Evolutionary conservation across 345 rosid species (phyloP), one percentile per base, ranked within the genome.

Genomic region (Diplotaxis tenuifolia): DNA sequence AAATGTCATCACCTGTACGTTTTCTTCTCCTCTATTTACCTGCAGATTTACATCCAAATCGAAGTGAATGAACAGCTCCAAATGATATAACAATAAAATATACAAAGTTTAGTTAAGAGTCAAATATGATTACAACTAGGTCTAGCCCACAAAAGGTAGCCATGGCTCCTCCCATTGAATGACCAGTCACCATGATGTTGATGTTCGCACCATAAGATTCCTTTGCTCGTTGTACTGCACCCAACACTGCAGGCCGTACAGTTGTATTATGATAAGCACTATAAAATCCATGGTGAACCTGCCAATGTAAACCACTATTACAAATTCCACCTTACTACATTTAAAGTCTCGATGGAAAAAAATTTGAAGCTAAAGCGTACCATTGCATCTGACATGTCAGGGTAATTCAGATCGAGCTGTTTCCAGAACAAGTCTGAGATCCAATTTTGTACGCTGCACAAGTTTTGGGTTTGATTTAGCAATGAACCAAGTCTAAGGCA

Each of bases 111-210:
- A 56, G 65, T 34, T 20, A 11, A 29, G 42, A 61, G 47, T 18
- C 31, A 36, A 40, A 36, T 20, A 60, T 55, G 16, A 32, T 87
- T 86, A 94, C 98, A 28, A 57, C 75, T 73, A 94, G 84, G 85
- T 94, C 97, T 66, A 94, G 89, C 70, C 85, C 96, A 62, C 97
- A 86, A 79, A 93, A 91, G 38, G 98, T 77, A 67, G 96, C 98
- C 87, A 94, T 89, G 50, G 98, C 95, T 71, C 86, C 98, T 82
- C 97, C 97, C 98, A 93, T 91, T n/a, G 98, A 93, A 83, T 93
- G 98, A 10, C 97, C 98, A 6, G 96, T 93, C 80, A 89, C 92
- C 75, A 91, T 85, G 65, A 91, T 80, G 27, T 68, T 80, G 80
- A 91, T 79, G 21, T 58, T 63, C n/a, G 76, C 83, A 52, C 96